Base-by-base conservation (phyloP, 768 basidiomycete genomes). In the Leucosporidium scottii region DNA sequence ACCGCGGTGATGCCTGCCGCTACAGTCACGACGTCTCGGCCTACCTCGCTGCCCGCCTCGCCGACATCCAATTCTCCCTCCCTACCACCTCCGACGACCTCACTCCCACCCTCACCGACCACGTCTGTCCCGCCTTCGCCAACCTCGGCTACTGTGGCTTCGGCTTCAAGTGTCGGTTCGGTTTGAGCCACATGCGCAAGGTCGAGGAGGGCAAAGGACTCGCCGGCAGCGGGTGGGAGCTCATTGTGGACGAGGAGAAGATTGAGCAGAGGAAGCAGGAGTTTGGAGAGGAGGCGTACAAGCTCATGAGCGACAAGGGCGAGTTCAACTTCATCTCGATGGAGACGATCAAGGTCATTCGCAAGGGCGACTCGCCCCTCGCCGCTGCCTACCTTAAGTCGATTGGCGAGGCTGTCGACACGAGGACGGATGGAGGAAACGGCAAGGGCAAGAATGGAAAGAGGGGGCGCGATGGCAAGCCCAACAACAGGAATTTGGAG, bases 101-200 rank as follows among this genome's bases (percentile, higher is more conserved):
- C 13, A 78, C 85, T 3, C 85, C 90, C 1, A 30, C 23, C 31
- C 27, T 23, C 31, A 31, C 56, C 36, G 55, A 57, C 76, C 79
- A 83, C 0, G 75, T 74, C 3, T 93, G 91, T 75, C 89, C 90
- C 0, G 80, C 87, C 3, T 89, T 84, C 73, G 78, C 80, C 21
- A 84, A 85, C 70, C 81, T 82, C 23, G 92, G 91, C 2, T 84
- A 85, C 71, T 96, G 92, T 79, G 84, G 84, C 61, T 85, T 84
- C 73, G 96, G 93, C 17, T 86, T 89, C 78, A 91, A 92, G 77
- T 99, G 96, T 77, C 85, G 96, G 3, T 96, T 89, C 78, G 83
- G 96, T 8, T 87, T 88, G 18, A 86, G 84, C 4, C 94, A 99
- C 77, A 79, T 87, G 17, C 78, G 75, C 23, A 78, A 79, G 47